These are phyloP conservation scores for Penicillium parvum DNA, from an alignment of 495 filamentous ascomycete species.

Conservation along the genomic window DNA sequence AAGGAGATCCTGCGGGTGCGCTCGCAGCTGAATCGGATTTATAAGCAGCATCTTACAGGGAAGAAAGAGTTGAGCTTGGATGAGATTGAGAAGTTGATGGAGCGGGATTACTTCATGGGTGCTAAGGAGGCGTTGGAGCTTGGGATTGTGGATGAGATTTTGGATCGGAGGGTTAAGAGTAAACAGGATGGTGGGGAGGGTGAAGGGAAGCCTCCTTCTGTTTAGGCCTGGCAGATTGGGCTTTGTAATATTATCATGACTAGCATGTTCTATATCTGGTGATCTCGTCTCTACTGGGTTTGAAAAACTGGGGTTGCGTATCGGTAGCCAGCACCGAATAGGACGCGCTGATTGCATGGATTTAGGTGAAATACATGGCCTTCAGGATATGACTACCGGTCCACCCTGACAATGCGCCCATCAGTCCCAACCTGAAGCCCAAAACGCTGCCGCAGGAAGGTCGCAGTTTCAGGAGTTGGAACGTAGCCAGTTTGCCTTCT, in stretches of 20 bases:
- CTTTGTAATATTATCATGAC: constrained; percentile 17
- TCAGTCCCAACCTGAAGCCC: constrained; percentile 39
- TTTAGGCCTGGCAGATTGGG: constrained; percentile 1
- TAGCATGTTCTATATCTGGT: no score
- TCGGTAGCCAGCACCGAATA: constrained; percentile 11
- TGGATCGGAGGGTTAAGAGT: constrained; percentile 52
- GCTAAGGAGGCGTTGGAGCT: constrained; percentile 82
- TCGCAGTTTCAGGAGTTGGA: constrained; percentile 38
- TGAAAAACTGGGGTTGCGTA: no score
- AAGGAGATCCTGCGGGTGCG: constrained; percentile 91
- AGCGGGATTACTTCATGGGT: constrained; percentile 90
- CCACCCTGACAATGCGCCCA: constrained; percentile 35
- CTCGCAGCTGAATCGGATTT: constrained; percentile 83
- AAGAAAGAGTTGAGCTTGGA: constrained; percentile 63
- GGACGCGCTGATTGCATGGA: background rate
- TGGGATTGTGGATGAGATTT: constrained; percentile 87
- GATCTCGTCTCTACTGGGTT: no score
- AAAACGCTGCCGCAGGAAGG: constrained; percentile 41
- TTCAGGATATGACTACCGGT: constrained; percentile 13
- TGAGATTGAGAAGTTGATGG: constrained; percentile 89
- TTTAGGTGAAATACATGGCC: constrained; percentile 11
- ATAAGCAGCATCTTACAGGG: constrained; percentile 73
- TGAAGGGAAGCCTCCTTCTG: constrained; percentile 17
- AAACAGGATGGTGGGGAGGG: constrained; percentile 26
- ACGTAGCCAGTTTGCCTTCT: constrained; percentile 26